These are phyloP conservation scores for Omphalotus olearius DNA, from an alignment of 1,284 basidiomycete genomes.

Conservation along the genomic window DNA sequence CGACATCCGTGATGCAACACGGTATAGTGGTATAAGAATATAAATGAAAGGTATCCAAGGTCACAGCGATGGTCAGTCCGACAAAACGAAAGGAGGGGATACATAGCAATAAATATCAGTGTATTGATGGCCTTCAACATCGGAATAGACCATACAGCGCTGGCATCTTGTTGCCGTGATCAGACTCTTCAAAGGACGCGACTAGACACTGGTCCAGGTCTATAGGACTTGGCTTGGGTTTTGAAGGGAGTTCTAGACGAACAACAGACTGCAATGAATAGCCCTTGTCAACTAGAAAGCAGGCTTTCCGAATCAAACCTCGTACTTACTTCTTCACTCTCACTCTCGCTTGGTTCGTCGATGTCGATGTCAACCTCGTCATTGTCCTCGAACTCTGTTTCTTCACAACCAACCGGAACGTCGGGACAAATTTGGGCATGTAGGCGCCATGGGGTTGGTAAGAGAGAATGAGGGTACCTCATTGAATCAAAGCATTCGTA, in stretches of 20 bases:
- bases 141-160: not conserved
- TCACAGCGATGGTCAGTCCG: too few relatives aligned
- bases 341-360: not conserved
- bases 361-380: not conserved
- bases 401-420: constrained; percentile 1
- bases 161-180: not conserved
- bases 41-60: too few relatives aligned
- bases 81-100: too few relatives aligned
- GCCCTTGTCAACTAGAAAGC: not conserved
- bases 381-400: not conserved
- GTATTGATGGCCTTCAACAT: too few relatives aligned
- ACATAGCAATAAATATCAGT: too few relatives aligned
- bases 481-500: constrained; percentile 1
- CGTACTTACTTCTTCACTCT: not conserved
- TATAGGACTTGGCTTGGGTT: not conserved
- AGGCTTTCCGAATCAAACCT: not conserved
- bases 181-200: constrained; percentile 3
- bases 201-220: constrained; percentile 5
- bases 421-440: not conserved
- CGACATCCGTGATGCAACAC: too few relatives aligned
- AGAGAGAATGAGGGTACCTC: not conserved
- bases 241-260: not conserved
- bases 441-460: not conserved
- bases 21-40: too few relatives aligned
- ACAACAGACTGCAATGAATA: not conserved